Conservation (phyloP, 2,329 filamentous ascomycete genomes). For the Pseudogymnoascus sp. region DNA sequence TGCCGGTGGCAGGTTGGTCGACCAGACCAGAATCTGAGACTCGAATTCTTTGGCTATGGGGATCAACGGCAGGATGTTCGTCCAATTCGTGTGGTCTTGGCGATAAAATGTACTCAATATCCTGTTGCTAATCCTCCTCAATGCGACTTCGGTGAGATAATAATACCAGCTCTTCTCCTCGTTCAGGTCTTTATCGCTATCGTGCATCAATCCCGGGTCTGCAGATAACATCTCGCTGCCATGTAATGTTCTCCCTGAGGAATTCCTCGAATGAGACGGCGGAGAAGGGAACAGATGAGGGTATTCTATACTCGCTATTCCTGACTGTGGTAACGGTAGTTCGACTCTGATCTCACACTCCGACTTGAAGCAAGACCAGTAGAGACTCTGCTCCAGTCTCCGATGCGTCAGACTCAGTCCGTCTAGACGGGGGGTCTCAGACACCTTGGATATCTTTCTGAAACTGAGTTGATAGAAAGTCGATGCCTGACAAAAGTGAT, state of each 20-base stretch:
- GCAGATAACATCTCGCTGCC: not conserved
- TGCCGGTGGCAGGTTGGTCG: slow-evolving; percentile 22
- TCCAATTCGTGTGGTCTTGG: slow-evolving; percentile 18
- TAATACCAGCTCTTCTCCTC: slow-evolving; percentile 36
- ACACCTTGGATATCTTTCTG: slow-evolving; percentile 22
- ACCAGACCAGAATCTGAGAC: slow-evolving; percentile 22
- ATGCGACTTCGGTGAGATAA: slow-evolving; percentile 36
- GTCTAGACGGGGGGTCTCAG: not conserved
- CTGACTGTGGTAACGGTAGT: slow-evolving; percentile 30
- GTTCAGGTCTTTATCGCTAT: slow-evolving; percentile 9
- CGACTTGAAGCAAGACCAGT: slow-evolving; percentile 37
- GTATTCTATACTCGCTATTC: slow-evolving; percentile 29
- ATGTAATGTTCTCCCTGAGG: not conserved
- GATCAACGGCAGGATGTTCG: slow-evolving; percentile 21
- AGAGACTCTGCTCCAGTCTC: slow-evolving; percentile 32
- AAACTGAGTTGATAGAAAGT: slow-evolving; percentile 27
- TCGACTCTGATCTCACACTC: slow-evolving; percentile 35
- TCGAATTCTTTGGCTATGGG: slow-evolving; percentile 25
- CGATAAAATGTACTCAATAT: slow-evolving; percentile 30
- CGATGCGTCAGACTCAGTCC: slow-evolving; percentile 14
- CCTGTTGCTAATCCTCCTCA: slow-evolving; percentile 34
- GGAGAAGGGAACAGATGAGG: slow-evolving; percentile 28
- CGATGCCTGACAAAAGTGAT: slow-evolving; percentile 29
- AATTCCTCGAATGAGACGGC: slow-evolving; percentile 12
- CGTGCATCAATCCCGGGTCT: not conserved